Evolutionary conservation across 164 flowering plant species (phyloP), one percentile per base, ranked within the genome.

Genomic region (Stephania cephalantha): DNA sequence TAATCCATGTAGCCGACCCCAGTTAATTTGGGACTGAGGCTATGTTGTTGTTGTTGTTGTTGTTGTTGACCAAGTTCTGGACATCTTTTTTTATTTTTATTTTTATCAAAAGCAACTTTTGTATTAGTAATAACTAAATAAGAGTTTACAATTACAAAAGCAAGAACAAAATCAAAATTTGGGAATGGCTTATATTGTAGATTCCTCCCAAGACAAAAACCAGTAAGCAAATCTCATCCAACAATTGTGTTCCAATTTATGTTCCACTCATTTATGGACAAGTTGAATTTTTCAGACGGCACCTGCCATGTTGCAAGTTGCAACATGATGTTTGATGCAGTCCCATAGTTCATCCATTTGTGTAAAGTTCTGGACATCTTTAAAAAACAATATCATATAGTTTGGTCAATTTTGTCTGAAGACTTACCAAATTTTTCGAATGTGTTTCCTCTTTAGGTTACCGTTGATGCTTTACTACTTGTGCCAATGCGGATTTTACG

Each of bases 401-500:
- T 53, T 63, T 45, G 66, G 18, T 46, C 13, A 46, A 42, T 11
- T 58, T 46, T 4, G 42, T 45, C 29, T 70, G 66, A 15, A 31
- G 18, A 9, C 70, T 44, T 70, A 11, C 67, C 46, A 13, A 52
- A n/a, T 52, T 52, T 29, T 70, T 46, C 73, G 52, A 63, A 74
- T 70, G 48, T 15, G 29, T 65, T 35, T 78, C 74, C 53, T 69
- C 71, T 81, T 55, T 88, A 93, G 99, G 90, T 75, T 83, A 75
- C 74, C 94, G 2, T 53, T 95, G 74, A 83, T 81, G 83, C 89
- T 95, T 72, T 79, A 71, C 79, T 95, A 95, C 83, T 87, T 93
- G 97, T 93, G 97, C 86, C 92, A 95, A 80, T 93, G 96, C 85
- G 99, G 99, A 44, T 95, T 95, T 82, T 93, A 93, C 82, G 42